Conservation (phyloP, 2,329 filamentous ascomycete species). For the Pyricularia sp. region DNA sequence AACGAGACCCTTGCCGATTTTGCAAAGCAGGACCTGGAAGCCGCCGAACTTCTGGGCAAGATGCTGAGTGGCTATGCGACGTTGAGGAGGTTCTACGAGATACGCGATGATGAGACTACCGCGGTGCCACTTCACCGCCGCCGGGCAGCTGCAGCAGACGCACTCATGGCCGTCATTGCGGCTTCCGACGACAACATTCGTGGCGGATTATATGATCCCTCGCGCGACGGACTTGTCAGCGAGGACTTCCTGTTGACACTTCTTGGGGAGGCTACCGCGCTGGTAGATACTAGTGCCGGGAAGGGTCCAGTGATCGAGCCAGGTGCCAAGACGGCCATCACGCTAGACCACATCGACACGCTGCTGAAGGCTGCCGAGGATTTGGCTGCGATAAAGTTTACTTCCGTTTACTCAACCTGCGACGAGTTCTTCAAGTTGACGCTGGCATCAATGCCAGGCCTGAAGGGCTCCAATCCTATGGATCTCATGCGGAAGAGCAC, state of each 20-base stretch:
- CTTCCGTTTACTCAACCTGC: slow-evolving; percentile 58
- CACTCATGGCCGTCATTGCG: slow-evolving; percentile 69
- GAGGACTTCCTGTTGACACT: slow-evolving; percentile 77
- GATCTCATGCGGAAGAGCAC: slow-evolving; percentile 50
- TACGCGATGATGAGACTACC: slow-evolving; percentile 48
- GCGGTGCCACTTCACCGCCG: slow-evolving; percentile 43
- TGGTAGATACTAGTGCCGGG: slow-evolving; percentile 39
- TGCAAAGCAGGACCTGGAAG: slow-evolving; percentile 63
- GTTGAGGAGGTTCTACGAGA: slow-evolving; percentile 75
- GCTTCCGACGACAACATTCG: slow-evolving; percentile 84
- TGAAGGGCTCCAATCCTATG: slow-evolving; percentile 48
- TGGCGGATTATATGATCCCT: slow-evolving; percentile 75
- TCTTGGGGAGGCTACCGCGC: slow-evolving; percentile 70
- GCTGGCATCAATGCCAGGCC: slow-evolving; percentile 51
- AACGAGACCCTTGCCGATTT: slow-evolving; percentile 58
- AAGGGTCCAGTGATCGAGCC: slow-evolving; percentile 18
- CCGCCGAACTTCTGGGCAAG: slow-evolving; percentile 69
- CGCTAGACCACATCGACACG: slow-evolving; percentile 57
- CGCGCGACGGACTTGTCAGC: slow-evolving; percentile 69
- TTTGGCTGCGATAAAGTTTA: slow-evolving; percentile 56
- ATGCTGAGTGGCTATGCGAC: slow-evolving; percentile 89
- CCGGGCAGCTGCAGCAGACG: slow-evolving; percentile 58
- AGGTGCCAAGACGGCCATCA: slow-evolving; percentile 35
- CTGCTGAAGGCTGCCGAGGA: slow-evolving; percentile 71
- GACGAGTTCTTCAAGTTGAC: slow-evolving; percentile 69